phyloP scores from a whole-genome alignment of 192 early-diverging fungal genomes.

The Glomus cerebriforme region DNA sequence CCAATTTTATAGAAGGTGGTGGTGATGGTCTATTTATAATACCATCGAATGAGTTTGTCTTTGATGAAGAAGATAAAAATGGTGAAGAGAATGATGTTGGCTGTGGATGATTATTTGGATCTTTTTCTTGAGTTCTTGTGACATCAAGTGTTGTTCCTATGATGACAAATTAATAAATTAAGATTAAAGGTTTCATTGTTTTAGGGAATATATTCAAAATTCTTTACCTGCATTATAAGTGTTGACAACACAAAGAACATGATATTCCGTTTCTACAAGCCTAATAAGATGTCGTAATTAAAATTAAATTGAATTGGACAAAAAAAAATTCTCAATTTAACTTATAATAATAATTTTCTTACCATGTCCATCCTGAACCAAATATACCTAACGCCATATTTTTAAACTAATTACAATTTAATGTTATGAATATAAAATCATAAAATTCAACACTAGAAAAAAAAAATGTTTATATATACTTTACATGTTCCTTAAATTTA shows the following conservation, averaged over 20 bases:
- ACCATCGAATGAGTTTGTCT: too few species aligned
- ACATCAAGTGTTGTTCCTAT: slow-evolving; percentile 23
- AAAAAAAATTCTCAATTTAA: too few species aligned
- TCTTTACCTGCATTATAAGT: slow-evolving; percentile 49
- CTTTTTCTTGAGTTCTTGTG: slow-evolving; percentile 19
- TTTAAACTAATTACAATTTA: slow-evolving; percentile 43
- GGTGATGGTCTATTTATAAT: slow-evolving; percentile 24
- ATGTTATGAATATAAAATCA: slow-evolving; percentile 35
- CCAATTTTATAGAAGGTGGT: slow-evolving; percentile 40
- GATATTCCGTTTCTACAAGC: slow-evolving; percentile 20
- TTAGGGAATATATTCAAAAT: not conserved
- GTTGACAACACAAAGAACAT: slow-evolving; percentile 34
- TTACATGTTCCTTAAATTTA: not conserved
- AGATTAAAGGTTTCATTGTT: not conserved
- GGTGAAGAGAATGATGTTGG: not conserved
- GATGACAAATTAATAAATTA: not conserved
- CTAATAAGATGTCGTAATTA: too few species aligned
- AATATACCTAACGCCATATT: slow-evolving; percentile 45
- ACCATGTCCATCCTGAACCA: slow-evolving; percentile 53
- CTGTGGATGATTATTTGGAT: slow-evolving; percentile 22
- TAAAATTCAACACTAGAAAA: not conserved
- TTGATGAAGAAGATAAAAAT: not conserved
- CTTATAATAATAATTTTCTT: slow-evolving; percentile 13
- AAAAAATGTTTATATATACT: not conserved
- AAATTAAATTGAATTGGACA: too few species aligned